Evolutionary conservation across 768 basidiomycete genomes (phyloP), one percentile per base, ranked within the genome.

Genomic region (Trametes villosa): DNA sequence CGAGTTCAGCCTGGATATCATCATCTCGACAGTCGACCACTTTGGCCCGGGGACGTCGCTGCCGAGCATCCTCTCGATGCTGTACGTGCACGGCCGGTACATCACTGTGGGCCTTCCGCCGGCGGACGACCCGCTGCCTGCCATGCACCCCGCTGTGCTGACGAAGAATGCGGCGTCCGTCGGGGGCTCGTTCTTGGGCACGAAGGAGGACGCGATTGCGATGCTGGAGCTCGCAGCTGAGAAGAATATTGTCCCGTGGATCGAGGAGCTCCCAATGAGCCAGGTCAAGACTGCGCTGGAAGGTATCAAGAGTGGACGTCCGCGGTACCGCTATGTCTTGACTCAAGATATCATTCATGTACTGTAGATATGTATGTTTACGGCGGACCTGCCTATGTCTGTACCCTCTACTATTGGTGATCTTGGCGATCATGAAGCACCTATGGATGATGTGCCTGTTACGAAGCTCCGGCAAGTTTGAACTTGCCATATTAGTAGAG

Each of bases 161-260:
- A 68, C 70, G 26, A 58, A 50, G 18, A 71, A 68, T 53, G 72
- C 57, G 2, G 63, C 60, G 22, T 31, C 62, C 13, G 9, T 70
- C 18, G 57, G 73, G 26, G 71, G 70, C 34, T 70, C 69, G 34
- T 75, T 77, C 66, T 79, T 87, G 49, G 87, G 86, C 42, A 81
- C 75, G 70, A 86, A 84, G 74, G 75, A 78, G 53, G 86, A 87
- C 67, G 79, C 76, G 17, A 53, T 76, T 18, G 78, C 79, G 54
- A 89, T 88, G 86, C 77, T 87, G 47, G 70, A 83, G 53, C 78
- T 89, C 38, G 84, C 83, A 1, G 79, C 78, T 13, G 75, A 82
- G 62, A 82, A 87, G 71, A 73, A 76, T 1, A 72, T 88, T 63
- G 77, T 79, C 66, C 78, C 80, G 13, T 83, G 72, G 70, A 72